These are phyloP conservation scores for Lithohypha guttulata DNA, from an alignment of 2,329 filamentous ascomycete species.

Conservation along the genomic window DNA sequence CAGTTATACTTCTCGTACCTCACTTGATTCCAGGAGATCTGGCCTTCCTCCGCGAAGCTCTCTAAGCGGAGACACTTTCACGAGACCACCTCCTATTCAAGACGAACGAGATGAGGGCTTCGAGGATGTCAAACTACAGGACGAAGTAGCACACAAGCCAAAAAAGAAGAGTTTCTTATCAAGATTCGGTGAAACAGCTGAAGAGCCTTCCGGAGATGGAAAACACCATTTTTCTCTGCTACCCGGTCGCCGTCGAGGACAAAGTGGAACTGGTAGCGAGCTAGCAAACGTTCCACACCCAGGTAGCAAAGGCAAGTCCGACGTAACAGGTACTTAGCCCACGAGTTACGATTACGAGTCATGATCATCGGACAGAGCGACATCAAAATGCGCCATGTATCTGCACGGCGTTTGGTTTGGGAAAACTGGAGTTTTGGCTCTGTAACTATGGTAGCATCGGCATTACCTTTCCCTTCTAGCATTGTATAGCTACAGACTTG, in stretches of 20 bases:
- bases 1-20: conserved; percentile 56
- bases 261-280: conserved; percentile 61
- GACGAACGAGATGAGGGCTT: conserved; percentile 60
- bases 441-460: no score
- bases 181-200: conserved; percentile 56
- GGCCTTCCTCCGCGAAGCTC: conserved; percentile 53
- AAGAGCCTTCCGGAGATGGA: conserved; percentile 28
- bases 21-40: conserved; percentile 64
- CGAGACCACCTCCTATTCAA: conserved; percentile 45
- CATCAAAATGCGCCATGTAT: no score
- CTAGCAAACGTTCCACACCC: conserved; percentile 44
- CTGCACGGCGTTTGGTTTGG: no score
- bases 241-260: conserved; percentile 60
- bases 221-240: conserved; percentile 51
- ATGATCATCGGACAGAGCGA: no score
- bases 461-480: neutral
- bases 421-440: no score
- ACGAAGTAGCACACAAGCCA: conserved; percentile 43
- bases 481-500: neutral
- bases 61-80: conserved; percentile 47
- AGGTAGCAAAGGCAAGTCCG: conserved; percentile 21
- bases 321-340: no score
- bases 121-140: conserved; percentile 79
- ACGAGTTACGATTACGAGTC: no score
- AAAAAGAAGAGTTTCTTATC: conserved; percentile 76